A percentile compares a stretch with the other conserved stretches of the same genome.
These are phyloP conservation scores for Saturnispora halmiae DNA, from an alignment of 805 yeast genomes.

Conservation along the genomic window DNA sequence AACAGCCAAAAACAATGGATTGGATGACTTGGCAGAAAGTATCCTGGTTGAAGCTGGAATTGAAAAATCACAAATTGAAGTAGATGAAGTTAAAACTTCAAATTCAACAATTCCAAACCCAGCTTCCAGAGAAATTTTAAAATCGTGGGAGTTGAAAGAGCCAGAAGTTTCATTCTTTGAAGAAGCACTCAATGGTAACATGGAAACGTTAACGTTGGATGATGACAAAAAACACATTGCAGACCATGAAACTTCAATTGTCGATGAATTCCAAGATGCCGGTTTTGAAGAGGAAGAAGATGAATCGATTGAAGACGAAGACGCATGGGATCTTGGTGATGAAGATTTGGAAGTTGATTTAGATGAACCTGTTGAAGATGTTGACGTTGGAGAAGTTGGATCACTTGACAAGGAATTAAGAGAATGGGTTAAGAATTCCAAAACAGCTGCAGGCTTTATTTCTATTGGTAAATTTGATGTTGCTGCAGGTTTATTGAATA, in stretches of 20 bases:
- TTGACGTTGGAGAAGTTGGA: slow-evolving; percentile 19
- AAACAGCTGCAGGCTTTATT: slow-evolving; percentile 82
- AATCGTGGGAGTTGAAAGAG: slow-evolving; percentile 77
- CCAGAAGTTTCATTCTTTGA: slow-evolving; percentile 75
- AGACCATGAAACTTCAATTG: slow-evolving; percentile 22
- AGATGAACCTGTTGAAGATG: slow-evolving; percentile 32
- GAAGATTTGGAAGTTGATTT: slow-evolving; percentile 63
- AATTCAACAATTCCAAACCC: slow-evolving; percentile 41
- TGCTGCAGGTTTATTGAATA: slow-evolving; percentile 85
- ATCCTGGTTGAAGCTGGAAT: slow-evolving; percentile 65
- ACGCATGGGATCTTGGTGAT: slow-evolving; percentile 57
- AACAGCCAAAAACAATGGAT: slow-evolving; percentile 79
- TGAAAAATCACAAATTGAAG: slow-evolving; percentile 47
- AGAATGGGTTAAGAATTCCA: slow-evolving; percentile 81
- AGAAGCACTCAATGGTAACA: slow-evolving; percentile 68
- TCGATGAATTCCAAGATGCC: slow-evolving; percentile 10
- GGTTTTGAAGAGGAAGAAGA: slow-evolving; percentile 26
- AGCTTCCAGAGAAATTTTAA: slow-evolving; percentile 30
- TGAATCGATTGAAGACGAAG: slow-evolving; percentile 47
- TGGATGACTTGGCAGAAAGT: slow-evolving; percentile 62
- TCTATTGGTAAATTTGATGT: slow-evolving; percentile 96
- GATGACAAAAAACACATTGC: slow-evolving; percentile 18
- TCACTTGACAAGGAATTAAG: slow-evolving; percentile 50
- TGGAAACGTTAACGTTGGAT: slow-evolving; percentile 50
- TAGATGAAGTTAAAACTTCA: slow-evolving; percentile 27